Base-by-base conservation (phyloP, 768 basidiomycete species). In the Guyanaporus albipodus region DNA sequence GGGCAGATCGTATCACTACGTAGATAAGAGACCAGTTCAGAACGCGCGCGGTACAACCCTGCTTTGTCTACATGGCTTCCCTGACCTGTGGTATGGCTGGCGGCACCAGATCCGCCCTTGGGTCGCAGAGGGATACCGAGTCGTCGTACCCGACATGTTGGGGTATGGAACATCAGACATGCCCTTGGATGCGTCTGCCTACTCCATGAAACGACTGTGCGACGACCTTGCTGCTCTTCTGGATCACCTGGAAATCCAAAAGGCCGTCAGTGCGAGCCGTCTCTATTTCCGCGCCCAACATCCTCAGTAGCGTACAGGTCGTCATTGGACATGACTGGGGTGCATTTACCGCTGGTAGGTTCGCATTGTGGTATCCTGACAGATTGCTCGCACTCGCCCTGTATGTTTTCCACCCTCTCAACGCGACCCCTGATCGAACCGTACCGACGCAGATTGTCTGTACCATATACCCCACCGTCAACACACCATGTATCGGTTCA, bases 241-340 rank as follows among this genome's bases (percentile, higher is more conserved):
- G 23, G 84, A 87, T 48, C 49, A 73, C 17, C 61, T 87, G 21
- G 73, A 59, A 11, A 63, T 85, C 5, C 52, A 62, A 29, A 73
- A 73, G 59, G 81, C 79, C 27, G 84, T 87, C 55, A 50, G 81
- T 72, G 2, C 23, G 5, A 7, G 19, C 24, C 14, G 2, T 9
- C 11, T 15, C 29, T 38, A 0, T n/a, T 19, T 38, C 28, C 15
- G 34, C 11, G 10, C 23, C 15, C 2, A 18, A 29, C 27, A 22
- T 44, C 24, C 46, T 51, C 28, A 55, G 28, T 9, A 8, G n/a
- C 24, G 12, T 11, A 0, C 46, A 74, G 83, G 72, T 87, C 10
- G 66, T 89, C 46, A 72, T 89, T 47, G 89, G 86, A 0, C 89
- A 91, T 55, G 89, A 91, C 56, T 91, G 88, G 88, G 89, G 89